Evolutionary conservation across 768 basidiomycete species (phyloP).

Genomic region (Piloderma croceum): DNA sequence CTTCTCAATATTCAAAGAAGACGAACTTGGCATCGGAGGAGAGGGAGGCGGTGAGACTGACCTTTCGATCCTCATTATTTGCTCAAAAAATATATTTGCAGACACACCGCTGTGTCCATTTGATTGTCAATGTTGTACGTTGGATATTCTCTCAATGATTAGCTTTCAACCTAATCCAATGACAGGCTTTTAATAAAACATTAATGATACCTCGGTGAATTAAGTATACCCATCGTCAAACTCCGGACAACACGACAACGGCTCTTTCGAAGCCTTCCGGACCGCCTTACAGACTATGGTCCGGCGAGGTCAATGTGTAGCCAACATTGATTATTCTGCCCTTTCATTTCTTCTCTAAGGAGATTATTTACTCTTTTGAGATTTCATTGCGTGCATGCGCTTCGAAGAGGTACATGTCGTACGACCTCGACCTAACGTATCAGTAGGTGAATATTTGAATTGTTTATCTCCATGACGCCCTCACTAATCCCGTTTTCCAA

Average conservation of each 20-base stretch:
- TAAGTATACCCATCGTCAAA: not conserved
- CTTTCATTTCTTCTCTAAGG: not conserved
- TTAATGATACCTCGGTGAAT: not conserved
- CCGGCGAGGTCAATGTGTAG: constrained; percentile 1
- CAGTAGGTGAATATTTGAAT: no score
- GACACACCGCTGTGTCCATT: constrained; percentile 84
- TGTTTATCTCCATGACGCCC: no score
- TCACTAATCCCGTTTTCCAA: no score
- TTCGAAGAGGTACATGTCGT: no score
- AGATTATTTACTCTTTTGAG: no score
- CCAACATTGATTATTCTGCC: not conserved
- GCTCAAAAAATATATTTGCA: constrained; percentile 26
- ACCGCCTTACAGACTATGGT: constrained; percentile 12
- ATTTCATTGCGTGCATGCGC: no score
- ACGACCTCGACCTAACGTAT: no score
- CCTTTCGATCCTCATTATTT: constrained; percentile 16
- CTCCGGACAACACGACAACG: constrained; percentile 7
- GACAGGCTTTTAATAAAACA: not conserved
- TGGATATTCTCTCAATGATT: not conserved
- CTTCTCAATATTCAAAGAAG: constrained; percentile 74
- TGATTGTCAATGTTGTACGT: constrained; percentile 84
- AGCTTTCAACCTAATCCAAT: not conserved
- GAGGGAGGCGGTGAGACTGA: constrained; percentile 59
- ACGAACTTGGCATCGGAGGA: constrained; percentile 66
- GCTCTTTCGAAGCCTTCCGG: constrained; percentile 42